Conservation (phyloP, 2,329 filamentous ascomycete genomes). For the Catunica adiposa region DNA sequence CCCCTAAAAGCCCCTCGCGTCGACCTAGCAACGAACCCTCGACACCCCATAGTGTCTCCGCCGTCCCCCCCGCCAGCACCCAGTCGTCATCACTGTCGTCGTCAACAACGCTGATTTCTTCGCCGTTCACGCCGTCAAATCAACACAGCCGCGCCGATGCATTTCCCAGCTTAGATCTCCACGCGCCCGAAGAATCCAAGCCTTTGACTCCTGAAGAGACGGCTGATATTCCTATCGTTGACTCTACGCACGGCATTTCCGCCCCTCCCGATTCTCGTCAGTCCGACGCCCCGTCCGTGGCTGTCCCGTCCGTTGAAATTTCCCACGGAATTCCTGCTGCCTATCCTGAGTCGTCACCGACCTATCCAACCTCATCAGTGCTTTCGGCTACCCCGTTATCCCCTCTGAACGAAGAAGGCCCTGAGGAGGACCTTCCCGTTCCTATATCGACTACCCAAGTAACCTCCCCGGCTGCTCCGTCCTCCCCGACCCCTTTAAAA, state of each 20-base stretch:
- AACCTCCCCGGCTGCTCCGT: too few relatives aligned
- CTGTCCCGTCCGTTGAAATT: background rate
- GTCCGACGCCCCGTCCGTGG: background rate
- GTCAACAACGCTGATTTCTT: background rate
- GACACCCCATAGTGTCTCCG: background rate
- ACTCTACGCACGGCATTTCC: background rate
- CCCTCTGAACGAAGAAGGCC: background rate
- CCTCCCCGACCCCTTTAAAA: too few relatives aligned
- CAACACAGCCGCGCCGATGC: background rate
- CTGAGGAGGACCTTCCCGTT: background rate
- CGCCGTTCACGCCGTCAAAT: background rate
- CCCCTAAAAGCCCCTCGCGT: too few relatives aligned
- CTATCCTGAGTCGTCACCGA: background rate
- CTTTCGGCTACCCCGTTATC: background rate
- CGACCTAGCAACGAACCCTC: too few relatives aligned
- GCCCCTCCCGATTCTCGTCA: background rate
- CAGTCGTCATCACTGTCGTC: background rate
- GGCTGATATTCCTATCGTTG: too few relatives aligned
- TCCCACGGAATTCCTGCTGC: background rate
- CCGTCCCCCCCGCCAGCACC: background rate
- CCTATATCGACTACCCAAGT: too few relatives aligned
- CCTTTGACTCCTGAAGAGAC: too few relatives aligned
- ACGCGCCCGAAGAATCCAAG: background rate
- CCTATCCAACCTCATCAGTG: background rate
- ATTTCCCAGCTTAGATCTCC: slow-evolving; percentile 6